Evolutionary conservation across 2,329 filamentous ascomycete species (phyloP), one percentile per base, ranked within the genome.

Genomic region (Neofusicoccum cordaticola): DNA sequence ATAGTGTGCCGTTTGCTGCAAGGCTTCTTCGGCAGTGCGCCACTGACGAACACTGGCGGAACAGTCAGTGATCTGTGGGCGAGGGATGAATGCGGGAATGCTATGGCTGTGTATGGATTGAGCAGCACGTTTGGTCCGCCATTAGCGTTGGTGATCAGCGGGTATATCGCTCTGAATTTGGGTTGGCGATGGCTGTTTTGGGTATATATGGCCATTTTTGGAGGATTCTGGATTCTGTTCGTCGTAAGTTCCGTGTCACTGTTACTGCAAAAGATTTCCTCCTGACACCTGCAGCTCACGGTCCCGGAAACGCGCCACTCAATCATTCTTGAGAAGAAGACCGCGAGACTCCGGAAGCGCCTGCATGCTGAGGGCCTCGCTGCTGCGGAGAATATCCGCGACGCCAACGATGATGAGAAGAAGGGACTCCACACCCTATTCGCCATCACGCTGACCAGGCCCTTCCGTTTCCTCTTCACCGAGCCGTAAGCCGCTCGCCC

Each of bases 261-360:
- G 7, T 13, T 31, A 4, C 12, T 31, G 13, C 12, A 12, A 70
- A 34, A 35, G 17, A 8, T n/a, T 13, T 19, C 13, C 4, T 5
- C 11, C 67, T 67, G 17, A 66, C 56, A 15, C 12, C 7, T 15
- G n/a, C 53, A 65, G 63, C 58, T 71, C 22, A 70, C 69, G 5
- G 66, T 74, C 4, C 71, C 70, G 0, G 72, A 75, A 51, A 74
- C 72, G 6, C 67, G 73, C 3, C 71, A 74, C 62, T 70, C 71
- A 17, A 73, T 67, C 22, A 70, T 74, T 37, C 68, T 75, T 2
- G 68, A 71, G 19, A 66, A 65, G 39, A 74, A 92, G 79, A 90
- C 35, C 27, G 66, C 68, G 22, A 71, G 66, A 1, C 72, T 72
- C 2, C 63, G 66, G 2, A 75, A 74, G 63, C 74, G 75, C 50